Conservation (phyloP, 192 early-diverging fungal species). For the Cladochytrium replicatum region DNA sequence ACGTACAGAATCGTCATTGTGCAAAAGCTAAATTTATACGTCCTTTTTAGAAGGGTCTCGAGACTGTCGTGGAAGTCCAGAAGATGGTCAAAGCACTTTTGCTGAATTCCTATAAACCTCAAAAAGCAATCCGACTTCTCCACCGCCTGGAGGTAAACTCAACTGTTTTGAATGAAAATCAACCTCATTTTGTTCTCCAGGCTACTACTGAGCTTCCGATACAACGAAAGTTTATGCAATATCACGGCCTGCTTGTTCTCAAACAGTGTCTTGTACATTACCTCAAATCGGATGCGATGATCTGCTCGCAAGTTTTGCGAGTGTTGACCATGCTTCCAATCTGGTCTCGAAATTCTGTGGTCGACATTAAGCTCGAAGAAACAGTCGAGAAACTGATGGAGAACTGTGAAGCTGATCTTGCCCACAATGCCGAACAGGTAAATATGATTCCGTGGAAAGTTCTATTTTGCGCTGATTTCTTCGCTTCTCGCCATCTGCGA, state of each 20-base stretch:
- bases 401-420: constrained; percentile 32
- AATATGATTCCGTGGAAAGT: constrained; percentile 6
- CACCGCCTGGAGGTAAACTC: constrained; percentile 56
- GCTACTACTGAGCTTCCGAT: no score
- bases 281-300: constrained; percentile 34
- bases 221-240: constrained; percentile 49
- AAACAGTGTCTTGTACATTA: constrained; percentile 57
- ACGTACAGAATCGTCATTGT: no score
- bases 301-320: constrained; percentile 27
- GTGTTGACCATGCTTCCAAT: constrained; percentile 72
- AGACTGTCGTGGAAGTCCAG: constrained; percentile 62
- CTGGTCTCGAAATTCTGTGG: constrained; percentile 65
- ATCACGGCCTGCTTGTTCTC: constrained; percentile 64
- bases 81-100: constrained; percentile 67
- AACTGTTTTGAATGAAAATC: constrained; percentile 12
- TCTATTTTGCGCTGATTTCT: background rate
- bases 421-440: constrained; percentile 35
- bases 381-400: constrained; percentile 42
- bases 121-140: constrained; percentile 46
- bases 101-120: constrained; percentile 40
- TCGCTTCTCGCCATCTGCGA: background rate
- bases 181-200: no score
- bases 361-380: constrained; percentile 66
- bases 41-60: constrained; percentile 35
- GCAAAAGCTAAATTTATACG: constrained; percentile 44